phyloP scores from a whole-genome alignment of 164 flowering plant species.

The Aristolochia contorta region DNA sequence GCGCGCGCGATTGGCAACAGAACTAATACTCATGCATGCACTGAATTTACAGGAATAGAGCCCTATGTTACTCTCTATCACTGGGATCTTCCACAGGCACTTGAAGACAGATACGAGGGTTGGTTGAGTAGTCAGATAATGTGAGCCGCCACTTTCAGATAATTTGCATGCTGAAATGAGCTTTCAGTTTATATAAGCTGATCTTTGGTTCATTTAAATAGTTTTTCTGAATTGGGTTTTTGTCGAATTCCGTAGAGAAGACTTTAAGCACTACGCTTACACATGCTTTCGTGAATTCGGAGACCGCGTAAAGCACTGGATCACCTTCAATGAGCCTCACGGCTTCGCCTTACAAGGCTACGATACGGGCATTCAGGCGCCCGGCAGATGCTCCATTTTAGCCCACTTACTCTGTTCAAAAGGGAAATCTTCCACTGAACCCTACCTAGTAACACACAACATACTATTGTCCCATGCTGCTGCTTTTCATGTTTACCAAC shows the following conservation, averaged over 20 bases:
- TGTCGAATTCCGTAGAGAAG: conserved; percentile 37
- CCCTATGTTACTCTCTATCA: conserved; percentile 80
- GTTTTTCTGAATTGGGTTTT: too few species aligned
- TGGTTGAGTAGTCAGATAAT: conserved; percentile 54
- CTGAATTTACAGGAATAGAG: conserved; percentile 58
- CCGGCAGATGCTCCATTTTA: conserved; percentile 75
- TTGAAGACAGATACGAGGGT: conserved; percentile 76
- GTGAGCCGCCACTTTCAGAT: too few species aligned
- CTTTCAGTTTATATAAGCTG: not conserved
- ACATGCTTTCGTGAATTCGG: conserved; percentile 81
- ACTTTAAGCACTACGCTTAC: conserved; percentile 56
- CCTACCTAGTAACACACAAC: conserved; percentile 79
- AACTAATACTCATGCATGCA: too few species aligned
- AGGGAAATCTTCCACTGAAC: conserved; percentile 76
- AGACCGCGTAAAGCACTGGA: conserved; percentile 82
- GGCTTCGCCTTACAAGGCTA: conserved; percentile 65
- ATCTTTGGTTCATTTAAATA: not conserved
- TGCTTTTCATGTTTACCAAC: conserved; percentile 48
- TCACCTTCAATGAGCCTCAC: conserved; percentile 90
- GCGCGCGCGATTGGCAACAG: too few species aligned
- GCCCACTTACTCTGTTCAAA: conserved; percentile 54
- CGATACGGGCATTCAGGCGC: conserved; percentile 79
- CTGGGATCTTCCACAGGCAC: conserved; percentile 90
- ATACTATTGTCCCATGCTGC: conserved; percentile 77
- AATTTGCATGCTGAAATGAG: not conserved